Base-by-base conservation (phyloP, 2,329 filamentous ascomycete species). In the Fusarium sp. region DNA sequence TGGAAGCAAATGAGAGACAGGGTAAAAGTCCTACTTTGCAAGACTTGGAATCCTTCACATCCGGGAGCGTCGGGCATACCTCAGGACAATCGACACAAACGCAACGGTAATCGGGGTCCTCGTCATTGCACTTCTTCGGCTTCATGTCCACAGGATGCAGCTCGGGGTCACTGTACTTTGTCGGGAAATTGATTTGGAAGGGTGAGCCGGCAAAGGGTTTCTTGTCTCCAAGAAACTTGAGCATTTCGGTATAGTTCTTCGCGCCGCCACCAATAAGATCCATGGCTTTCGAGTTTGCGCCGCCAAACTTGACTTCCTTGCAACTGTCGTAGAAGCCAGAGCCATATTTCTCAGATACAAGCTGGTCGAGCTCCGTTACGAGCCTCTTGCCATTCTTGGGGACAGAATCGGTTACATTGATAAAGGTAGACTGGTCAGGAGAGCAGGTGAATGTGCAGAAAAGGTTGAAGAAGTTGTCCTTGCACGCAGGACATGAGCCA, bases 371-470 rank as follows among this genome's bases (percentile, higher is more conserved):
- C 82, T 98, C 94, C 2, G 92, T 94, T 16, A 98, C 94, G n/a
- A 94, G 80, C 3, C 78, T 79, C 73, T 89, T 89, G 40, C 82
- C 86, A 46, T 80, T 83, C 78, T 89, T 93, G 24, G 87, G 80
- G 68, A 88, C 87, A 1, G 91, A 92, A 56, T 90, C 82, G 14
- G 96, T 98, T 45, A 99, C 90, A 76, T 99, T 99, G 79, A 99
- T 86, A 77, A 99, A 99, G 0, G 97, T 85, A 0, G 94, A 98
- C 79, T 99, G 96, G 77, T 99, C 92, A 8, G 97, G 95, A 7
- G 96, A 99, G 83, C 97, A 99, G 4, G 95, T 98, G 78, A 99
- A 98, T 7, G 94, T 97, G 83, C 96, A 99, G 81, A 99, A 99
- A 46, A 97, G 86, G 83, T 99, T 97, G 85, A 93, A 98, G 85